Evolutionary conservation across 305 asterid genomes (phyloP).

Genomic region (Fraxinus angustifolia): DNA sequence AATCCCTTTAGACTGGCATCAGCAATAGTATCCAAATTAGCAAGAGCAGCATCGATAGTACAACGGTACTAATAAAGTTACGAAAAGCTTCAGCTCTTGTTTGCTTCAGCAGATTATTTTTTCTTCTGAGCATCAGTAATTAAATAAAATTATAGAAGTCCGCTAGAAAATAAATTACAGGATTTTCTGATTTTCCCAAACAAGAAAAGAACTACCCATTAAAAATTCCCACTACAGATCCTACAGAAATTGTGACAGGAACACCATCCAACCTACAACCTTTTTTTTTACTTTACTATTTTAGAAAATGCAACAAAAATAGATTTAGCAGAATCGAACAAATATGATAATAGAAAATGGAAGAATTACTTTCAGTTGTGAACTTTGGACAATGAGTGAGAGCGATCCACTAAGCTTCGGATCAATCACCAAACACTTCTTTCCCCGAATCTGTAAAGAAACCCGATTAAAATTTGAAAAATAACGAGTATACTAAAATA

Average conservation of each 20-base stretch:
- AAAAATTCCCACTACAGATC: background rate
- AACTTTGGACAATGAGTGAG: conserved; percentile 72
- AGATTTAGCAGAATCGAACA: background rate
- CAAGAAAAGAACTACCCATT: conserved; percentile 3
- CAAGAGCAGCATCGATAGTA: background rate
- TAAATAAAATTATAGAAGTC: conserved; percentile 1
- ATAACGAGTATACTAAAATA: conserved; percentile 4
- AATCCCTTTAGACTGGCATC: background rate
- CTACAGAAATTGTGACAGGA: background rate
- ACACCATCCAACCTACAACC: background rate
- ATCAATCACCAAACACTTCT: conserved; percentile 87
- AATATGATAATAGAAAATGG: background rate
- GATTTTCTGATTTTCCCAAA: background rate
- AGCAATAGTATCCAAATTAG: background rate
- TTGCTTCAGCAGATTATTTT: background rate
- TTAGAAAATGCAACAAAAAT: background rate
- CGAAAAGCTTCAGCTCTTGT: background rate
- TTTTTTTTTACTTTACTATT: background rate
- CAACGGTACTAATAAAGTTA: background rate
- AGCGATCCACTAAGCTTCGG: conserved; percentile 93
- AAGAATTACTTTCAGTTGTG: conserved; percentile 67
- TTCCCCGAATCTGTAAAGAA: conserved; percentile 69
- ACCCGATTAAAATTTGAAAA: background rate
- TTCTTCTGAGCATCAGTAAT: background rate
- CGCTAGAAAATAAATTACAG: background rate